Evolutionary conservation across 345 rosid genomes (phyloP).

Genomic region (Bruguiera sexangula): DNA sequence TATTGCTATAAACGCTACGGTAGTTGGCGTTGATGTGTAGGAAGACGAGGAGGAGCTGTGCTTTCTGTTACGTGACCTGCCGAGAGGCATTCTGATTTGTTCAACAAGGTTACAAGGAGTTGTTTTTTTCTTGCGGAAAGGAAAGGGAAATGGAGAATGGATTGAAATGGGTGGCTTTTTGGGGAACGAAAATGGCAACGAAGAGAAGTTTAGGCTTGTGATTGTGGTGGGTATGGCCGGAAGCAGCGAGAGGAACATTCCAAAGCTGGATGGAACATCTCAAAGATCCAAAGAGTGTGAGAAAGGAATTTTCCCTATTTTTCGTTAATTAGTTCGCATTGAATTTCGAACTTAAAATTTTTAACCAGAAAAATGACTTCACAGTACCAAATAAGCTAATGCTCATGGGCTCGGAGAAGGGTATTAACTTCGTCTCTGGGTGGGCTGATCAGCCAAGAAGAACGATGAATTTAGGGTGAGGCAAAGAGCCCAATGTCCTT

Average conservation of each 20-base stretch:
- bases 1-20: constrained; percentile 54
- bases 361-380: too few relatives aligned
- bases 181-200: background rate
- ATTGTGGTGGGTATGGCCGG: constrained; percentile 39
- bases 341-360: too few relatives aligned
- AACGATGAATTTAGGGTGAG: too few relatives aligned
- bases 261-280: constrained; percentile 32
- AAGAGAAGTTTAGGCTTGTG: constrained; percentile 29
- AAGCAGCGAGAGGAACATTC: constrained; percentile 39
- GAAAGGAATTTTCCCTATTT: constrained; percentile 18
- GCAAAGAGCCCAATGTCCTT: too few relatives aligned
- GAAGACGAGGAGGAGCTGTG: constrained; percentile 37
- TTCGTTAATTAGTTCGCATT: background rate
- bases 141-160: background rate
- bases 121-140: background rate
- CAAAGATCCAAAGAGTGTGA: constrained; percentile 53
- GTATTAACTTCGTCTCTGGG: background rate
- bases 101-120: background rate
- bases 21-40: constrained; percentile 59
- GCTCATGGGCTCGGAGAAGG: constrained; percentile 48
- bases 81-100: constrained; percentile 37
- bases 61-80: constrained; percentile 50
- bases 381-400: constrained; percentile 11
- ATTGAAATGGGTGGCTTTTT: background rate
- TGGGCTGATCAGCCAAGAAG: too few relatives aligned